phyloP scores from a whole-genome alignment of 495 filamentous ascomycete genomes.

The Annulohypoxylon stygium region DNA sequence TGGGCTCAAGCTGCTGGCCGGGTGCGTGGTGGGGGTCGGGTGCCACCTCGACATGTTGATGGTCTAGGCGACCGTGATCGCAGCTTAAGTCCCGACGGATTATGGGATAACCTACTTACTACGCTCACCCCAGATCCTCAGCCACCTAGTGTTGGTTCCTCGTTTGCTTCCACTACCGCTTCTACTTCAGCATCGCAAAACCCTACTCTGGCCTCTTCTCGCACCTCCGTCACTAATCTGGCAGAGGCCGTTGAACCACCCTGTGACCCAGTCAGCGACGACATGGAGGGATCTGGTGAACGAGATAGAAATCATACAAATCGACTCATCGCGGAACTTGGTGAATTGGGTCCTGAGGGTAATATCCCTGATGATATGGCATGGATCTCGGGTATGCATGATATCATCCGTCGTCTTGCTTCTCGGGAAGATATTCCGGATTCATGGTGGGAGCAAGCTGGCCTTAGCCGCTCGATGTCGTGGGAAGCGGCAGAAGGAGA shows the following conservation, averaged over 20 bases:
- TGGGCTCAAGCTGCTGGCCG: neutral
- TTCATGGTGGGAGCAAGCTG: conserved; percentile 81
- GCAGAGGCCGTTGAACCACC: conserved; percentile 52
- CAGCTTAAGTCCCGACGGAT: conserved; percentile 80
- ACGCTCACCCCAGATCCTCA: conserved; percentile 85
- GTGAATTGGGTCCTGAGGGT: conserved; percentile 27
- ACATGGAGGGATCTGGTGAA: conserved; percentile 49
- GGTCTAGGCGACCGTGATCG: conserved; percentile 87
- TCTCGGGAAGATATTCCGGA: conserved; percentile 79
- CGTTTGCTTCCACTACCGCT: conserved; percentile 77
- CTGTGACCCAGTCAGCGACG: conserved; percentile 58
- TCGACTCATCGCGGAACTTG: conserved; percentile 55
- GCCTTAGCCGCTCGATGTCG: conserved; percentile 71
- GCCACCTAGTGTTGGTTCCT: conserved; percentile 82
- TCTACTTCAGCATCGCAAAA: conserved; percentile 55
- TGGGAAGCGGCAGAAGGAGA: conserved; percentile 59
- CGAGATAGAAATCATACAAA: conserved; percentile 42
- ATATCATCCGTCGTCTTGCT: conserved; percentile 74
- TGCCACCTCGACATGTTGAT: conserved; percentile 54
- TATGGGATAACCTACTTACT: conserved; percentile 83
- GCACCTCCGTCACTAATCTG: conserved; percentile 54
- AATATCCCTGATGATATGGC: conserved; percentile 51
- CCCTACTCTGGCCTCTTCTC: conserved; percentile 50
- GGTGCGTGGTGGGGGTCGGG: neutral
- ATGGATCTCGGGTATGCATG: conserved; percentile 74